phyloP scores from a whole-genome alignment of 2,329 filamentous ascomycete genomes.

The Microdochium nivale region DNA sequence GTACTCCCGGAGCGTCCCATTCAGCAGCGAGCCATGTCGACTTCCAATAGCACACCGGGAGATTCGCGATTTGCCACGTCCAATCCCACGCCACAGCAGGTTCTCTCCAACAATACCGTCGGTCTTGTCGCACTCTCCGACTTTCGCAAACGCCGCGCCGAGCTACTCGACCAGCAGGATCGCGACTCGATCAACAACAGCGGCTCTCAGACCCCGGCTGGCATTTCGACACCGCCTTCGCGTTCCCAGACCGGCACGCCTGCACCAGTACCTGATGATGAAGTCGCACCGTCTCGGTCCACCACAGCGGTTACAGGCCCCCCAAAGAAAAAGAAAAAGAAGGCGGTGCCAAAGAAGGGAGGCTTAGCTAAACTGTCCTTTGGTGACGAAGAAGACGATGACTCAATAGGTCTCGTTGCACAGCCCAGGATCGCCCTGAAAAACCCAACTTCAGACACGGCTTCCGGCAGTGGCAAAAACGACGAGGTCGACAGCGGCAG shows the following conservation, averaged over 20 bases:
- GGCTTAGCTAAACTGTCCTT: slow-evolving; percentile 51
- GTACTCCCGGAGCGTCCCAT: background rate
- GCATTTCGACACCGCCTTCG: slow-evolving; percentile 35
- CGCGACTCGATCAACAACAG: slow-evolving; percentile 59
- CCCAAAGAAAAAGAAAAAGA: slow-evolving; percentile 38
- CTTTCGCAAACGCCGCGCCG: slow-evolving; percentile 90
- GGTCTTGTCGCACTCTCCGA: slow-evolving; percentile 88
- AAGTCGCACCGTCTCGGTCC: slow-evolving; percentile 17
- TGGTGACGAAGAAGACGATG: slow-evolving; percentile 54
- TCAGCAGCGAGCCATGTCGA: background rate
- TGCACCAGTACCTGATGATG: slow-evolving; percentile 16
- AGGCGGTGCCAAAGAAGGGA: slow-evolving; percentile 21
- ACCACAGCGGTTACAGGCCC: slow-evolving; percentile 20
- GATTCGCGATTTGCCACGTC: slow-evolving; percentile 64
- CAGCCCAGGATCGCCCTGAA: slow-evolving; percentile 24
- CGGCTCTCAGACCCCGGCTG: slow-evolving; percentile 27
- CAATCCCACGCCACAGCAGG: slow-evolving; percentile 68
- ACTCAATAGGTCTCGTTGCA: slow-evolving; percentile 20
- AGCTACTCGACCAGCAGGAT: slow-evolving; percentile 87
- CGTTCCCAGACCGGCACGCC: slow-evolving; percentile 39
- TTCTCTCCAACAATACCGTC: slow-evolving; percentile 78
- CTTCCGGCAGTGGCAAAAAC: slow-evolving; percentile 5
- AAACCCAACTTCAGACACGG: slow-evolving; percentile 26
- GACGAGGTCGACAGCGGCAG: slow-evolving; percentile 37
- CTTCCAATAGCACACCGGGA: background rate